Evolutionary conservation across 2,329 filamentous ascomycete species (phyloP).

Genomic region (Calonectria henricotiae): DNA sequence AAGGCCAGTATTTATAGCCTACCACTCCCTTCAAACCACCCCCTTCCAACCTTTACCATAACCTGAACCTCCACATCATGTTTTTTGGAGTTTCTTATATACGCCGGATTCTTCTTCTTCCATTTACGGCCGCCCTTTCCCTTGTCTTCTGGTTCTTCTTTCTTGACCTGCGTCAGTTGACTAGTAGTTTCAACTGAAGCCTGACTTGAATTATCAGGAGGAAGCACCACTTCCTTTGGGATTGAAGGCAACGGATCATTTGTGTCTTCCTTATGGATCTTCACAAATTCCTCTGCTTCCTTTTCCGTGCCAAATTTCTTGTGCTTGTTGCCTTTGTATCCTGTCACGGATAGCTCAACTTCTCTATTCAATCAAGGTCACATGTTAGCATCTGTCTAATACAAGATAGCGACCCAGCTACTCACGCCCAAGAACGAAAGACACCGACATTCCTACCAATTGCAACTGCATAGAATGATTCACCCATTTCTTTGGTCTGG

Average conservation of each 20-base stretch:
- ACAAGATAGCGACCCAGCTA: too few relatives aligned
- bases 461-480: conserved; percentile 34
- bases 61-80: background rate
- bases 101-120: background rate
- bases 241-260: background rate
- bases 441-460: conserved; percentile 24
- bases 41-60: background rate
- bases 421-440: conserved; percentile 26
- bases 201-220: background rate
- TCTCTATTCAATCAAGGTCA: too few relatives aligned
- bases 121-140: background rate
- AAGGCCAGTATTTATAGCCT: too few relatives aligned
- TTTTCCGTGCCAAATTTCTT: background rate
- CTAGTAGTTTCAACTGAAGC: background rate
- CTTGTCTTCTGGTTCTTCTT: background rate
- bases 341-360: background rate
- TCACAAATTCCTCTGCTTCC: background rate
- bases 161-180: background rate
- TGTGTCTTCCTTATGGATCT: background rate
- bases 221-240: background rate
- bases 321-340: background rate
- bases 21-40: background rate
- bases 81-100: background rate
- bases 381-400: background rate
- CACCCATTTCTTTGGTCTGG: background rate